A percentile compares a stretch with the other conserved stretches of the same genome.
Conservation (phyloP, 345 rosid genomes). For the Capsella bursapastoris region DNA sequence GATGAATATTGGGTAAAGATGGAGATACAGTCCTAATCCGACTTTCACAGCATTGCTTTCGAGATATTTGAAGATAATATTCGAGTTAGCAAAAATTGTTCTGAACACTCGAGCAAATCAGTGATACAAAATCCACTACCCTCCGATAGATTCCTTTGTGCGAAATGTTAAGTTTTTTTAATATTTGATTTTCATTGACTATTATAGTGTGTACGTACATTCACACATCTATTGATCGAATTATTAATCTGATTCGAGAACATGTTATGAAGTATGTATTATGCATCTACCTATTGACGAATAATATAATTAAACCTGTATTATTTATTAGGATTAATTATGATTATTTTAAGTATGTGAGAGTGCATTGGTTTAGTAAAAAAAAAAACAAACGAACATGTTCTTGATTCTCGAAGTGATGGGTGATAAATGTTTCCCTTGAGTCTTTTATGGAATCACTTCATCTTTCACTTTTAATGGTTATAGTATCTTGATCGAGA, state of each 20-base stretch:
- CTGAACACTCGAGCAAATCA: conserved; percentile 18
- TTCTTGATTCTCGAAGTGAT: conserved; percentile 43
- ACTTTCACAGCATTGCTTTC: conserved; percentile 12
- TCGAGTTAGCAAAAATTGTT: conserved; percentile 21
- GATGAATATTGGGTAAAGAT: conserved; percentile 9
- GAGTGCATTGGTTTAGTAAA: background rate
- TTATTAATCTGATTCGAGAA: background rate
- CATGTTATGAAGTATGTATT: conserved; percentile 1
- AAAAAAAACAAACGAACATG: conserved; percentile 28
- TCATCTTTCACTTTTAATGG: conserved; percentile 28
- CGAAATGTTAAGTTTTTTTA: background rate
- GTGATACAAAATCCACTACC: conserved; percentile 24
- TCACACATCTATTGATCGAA: conserved; percentile 6
- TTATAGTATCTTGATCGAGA: conserved; percentile 15
- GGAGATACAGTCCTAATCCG: background rate
- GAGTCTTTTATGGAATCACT: conserved; percentile 32
- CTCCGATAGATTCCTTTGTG: conserved; percentile 7
- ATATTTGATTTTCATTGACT: background rate
- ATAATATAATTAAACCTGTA: too few species aligned
- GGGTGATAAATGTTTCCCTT: conserved; percentile 26
- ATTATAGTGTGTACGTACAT: background rate
- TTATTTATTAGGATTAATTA: too few species aligned
- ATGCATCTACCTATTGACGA: background rate
- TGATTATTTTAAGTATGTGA: too few species aligned
- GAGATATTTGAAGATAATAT: conserved; percentile 18